These are phyloP conservation scores for Aspergillus clavatus DNA, from an alignment of 2,329 filamentous ascomycete genomes.

Conservation along the genomic window DNA sequence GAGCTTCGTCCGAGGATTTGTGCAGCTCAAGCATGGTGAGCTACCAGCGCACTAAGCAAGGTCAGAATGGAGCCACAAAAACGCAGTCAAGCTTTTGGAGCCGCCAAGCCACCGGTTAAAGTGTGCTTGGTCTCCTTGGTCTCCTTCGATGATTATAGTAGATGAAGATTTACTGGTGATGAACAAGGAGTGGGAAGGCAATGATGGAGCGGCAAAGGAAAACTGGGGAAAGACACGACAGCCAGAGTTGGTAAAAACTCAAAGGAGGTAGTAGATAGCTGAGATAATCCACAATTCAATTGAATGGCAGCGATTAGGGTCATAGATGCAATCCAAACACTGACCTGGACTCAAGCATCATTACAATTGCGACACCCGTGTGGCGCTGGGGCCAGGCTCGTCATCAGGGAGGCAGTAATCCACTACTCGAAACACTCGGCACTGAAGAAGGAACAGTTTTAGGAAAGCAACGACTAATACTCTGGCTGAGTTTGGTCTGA, in stretches of 20 bases:
- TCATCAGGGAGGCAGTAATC: conserved; percentile 10
- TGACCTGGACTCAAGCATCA: conserved; percentile 14
- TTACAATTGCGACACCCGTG: conserved; percentile 25
- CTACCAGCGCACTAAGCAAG: conserved; percentile 26
- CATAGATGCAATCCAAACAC: conserved; percentile 3
- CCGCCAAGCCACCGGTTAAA: too few species aligned
- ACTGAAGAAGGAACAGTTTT: conserved; percentile 9
- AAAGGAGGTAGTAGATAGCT: too few species aligned
- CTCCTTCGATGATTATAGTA: not conserved
- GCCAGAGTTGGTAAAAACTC: not conserved
- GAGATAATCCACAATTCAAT: too few species aligned
- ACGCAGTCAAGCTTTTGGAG: not conserved
- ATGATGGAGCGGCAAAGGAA: too few species aligned
- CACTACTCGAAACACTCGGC: conserved; percentile 7
- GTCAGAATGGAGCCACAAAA: not conserved
- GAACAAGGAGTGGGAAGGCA: not conserved
- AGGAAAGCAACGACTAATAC: too few species aligned
- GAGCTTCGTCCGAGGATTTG: too few species aligned
- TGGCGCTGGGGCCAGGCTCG: conserved; percentile 30
- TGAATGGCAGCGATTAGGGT: too few species aligned
- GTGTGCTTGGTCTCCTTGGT: too few species aligned
- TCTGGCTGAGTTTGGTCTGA: too few species aligned
- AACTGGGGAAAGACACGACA: conserved; percentile 1
- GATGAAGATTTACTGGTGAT: not conserved
- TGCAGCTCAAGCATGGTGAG: conserved; percentile 29